These are phyloP conservation scores for Aspergillus sp. DNA, from an alignment of 2,329 filamentous ascomycete species.

Conservation along the genomic window DNA sequence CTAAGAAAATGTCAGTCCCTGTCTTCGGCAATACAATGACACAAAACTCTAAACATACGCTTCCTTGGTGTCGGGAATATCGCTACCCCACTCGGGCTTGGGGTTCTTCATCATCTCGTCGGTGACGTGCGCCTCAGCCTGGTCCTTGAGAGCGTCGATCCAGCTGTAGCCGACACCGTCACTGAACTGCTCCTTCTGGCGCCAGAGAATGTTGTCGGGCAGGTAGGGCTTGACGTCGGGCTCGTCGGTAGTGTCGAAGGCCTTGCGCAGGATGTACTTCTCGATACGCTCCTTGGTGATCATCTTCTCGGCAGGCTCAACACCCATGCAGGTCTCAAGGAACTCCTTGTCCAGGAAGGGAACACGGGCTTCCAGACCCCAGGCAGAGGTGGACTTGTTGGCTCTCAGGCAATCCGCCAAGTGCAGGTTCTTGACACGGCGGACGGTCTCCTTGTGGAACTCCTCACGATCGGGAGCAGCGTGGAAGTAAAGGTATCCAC, in stretches of 20 bases:
- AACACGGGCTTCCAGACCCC: constrained; percentile 96
- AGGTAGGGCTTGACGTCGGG: constrained; percentile 80
- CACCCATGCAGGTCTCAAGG: constrained; percentile 87
- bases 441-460: constrained; percentile 95
- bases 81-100: constrained; percentile 90
- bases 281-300: constrained; percentile 87
- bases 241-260: constrained; percentile 90
- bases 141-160: constrained; percentile 97
- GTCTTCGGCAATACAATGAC: neutral
- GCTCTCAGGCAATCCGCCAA: constrained; percentile 93
- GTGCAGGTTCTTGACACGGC: constrained; percentile 94
- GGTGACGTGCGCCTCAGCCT: constrained; percentile 82
- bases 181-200: constrained; percentile 99
- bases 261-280: constrained; percentile 97
- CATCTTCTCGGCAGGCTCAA: constrained; percentile 94
- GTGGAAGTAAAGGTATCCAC: constrained; percentile 98
- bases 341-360: constrained; percentile 98
- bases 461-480: constrained; percentile 83
- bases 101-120: constrained; percentile 99
- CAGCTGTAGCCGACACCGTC: constrained; percentile 98
- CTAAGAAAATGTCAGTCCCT: constrained; percentile 43
- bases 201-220: constrained; percentile 93
- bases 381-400: constrained; percentile 98
- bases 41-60: constrained; percentile 60
- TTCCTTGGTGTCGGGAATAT: constrained; percentile 95